Percentiles rank a stretch among this genome's conserved stretches.
These are phyloP conservation scores for Lobosporangium transversale DNA, from an alignment of 192 early-diverging fungal genomes.

Conservation along the genomic window DNA sequence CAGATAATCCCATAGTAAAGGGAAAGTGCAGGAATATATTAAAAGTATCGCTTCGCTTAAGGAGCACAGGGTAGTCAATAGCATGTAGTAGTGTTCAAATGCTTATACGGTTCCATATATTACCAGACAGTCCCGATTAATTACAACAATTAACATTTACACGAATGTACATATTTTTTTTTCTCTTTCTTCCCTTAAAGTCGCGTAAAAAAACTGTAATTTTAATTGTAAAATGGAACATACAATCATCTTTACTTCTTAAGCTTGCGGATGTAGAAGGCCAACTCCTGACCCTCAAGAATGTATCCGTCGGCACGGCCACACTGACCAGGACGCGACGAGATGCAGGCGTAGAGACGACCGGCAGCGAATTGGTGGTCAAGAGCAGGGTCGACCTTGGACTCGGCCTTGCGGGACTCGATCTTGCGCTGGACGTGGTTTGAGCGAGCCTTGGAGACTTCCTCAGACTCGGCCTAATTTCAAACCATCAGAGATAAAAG, in stretches of 20 bases:
- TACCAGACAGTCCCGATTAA: background rate
- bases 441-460: constrained; percentile 85
- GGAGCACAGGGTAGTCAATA: no score
- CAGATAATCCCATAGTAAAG: no score
- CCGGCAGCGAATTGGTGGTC: constrained; percentile 95
- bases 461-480: constrained; percentile 68
- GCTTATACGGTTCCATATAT: background rate
- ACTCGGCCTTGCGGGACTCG: constrained; percentile 78
- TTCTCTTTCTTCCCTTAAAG: no score
- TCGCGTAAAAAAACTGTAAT: constrained; percentile 11
- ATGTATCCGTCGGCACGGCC: constrained; percentile 98
- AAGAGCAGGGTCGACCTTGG: constrained; percentile 86
- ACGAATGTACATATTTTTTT: background rate
- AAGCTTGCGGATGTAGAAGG: constrained; percentile 86
- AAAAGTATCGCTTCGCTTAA: no score
- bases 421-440: constrained; percentile 91
- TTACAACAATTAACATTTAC: background rate
- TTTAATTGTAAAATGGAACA: constrained; percentile 27
- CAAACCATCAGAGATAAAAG: background rate
- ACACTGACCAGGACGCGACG: constrained; percentile 97
- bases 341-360: constrained; percentile 90
- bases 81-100: background rate
- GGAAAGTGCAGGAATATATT: no score
- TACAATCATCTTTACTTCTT: constrained; percentile 51
- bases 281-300: constrained; percentile 99